Evolutionary conservation across 2,329 filamentous ascomycete genomes (phyloP), one percentile per base, ranked within the genome.

Genomic region (Magnaporthiopsis incrustans): DNA sequence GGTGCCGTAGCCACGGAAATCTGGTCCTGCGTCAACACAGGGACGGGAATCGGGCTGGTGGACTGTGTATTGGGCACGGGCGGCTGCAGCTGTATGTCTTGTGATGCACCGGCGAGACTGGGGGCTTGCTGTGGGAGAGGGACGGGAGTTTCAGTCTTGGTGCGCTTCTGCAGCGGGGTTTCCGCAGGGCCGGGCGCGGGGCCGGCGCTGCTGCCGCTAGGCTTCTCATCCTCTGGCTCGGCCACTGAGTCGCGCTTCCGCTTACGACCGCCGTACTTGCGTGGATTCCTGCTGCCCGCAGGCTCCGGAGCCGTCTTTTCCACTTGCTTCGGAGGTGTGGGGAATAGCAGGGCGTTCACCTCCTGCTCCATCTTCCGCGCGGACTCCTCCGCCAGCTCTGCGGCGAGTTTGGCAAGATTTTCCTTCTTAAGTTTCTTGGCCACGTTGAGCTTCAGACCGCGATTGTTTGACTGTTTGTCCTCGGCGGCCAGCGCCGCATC

Each of bases 361-460:
- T 53, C 57, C 33, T 72, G 67, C 56, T 70, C 61, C 65, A 76
- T 72, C 65, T 69, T 71, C 67, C 73, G 73, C 4, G 73, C 72
- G 7, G 74, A 76, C 64, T 75, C 73, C 62, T 76, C 74, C 22
- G 85, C 85, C 70, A 88, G 85, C 67, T 87, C 84, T 1, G 83
- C 85, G 1, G 85, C 85, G 68, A 82, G 78, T 68, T 85, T 85
- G 15, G 83, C 85, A 67, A 87, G 75, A 7, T 85, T 83, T 73
- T 90, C 86, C 64, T 85, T 80, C 76, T 91, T 91, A 14, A 89
- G 76, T 72, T 89, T 90, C 75, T 91, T 92, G 3, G 90, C 87
- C 69, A 91, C 89, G 71, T 92, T 92, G 30, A 92, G 79, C 71
- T 90, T 89, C 86, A 92, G 90, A 11, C 89, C 89, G 62, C 89